Evolutionary conservation across 192 early-diverging fungal genomes (phyloP).

Genomic region (Linnemannia elongata): DNA sequence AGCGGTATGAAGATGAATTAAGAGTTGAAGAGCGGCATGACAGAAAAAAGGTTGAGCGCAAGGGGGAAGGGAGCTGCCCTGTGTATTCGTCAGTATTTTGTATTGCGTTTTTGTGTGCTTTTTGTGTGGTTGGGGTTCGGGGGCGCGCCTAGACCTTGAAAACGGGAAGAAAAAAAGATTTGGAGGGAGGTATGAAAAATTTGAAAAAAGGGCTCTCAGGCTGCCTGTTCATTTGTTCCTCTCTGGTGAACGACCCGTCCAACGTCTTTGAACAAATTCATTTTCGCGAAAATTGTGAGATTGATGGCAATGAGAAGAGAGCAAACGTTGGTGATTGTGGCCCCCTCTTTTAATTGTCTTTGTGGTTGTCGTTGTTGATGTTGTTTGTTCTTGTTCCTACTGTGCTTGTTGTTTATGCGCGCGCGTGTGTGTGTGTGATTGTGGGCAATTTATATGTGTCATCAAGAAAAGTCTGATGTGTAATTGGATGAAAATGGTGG

Average conservation of each 20-base stretch:
- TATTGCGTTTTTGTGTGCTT: neutral
- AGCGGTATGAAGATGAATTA: neutral
- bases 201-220: slow-evolving; percentile 8
- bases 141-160: neutral
- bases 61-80: neutral
- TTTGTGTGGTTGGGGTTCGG: neutral
- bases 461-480: neutral
- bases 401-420: neutral
- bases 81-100: neutral
- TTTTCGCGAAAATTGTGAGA: neutral
- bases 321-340: neutral
- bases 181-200: neutral
- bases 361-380: neutral
- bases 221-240: slow-evolving; percentile 7
- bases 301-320: neutral
- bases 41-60: neutral
- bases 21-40: neutral
- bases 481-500: neutral
- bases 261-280: neutral
- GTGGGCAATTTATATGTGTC: neutral
- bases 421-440: neutral
- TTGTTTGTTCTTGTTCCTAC: too few relatives aligned
- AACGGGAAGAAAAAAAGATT: neutral
- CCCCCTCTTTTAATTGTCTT: too few relatives aligned
- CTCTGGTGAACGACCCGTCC: neutral